These are phyloP conservation scores for Tylopilus sp. DNA, from an alignment of 768 basidiomycete genomes.

Conservation along the genomic window DNA sequence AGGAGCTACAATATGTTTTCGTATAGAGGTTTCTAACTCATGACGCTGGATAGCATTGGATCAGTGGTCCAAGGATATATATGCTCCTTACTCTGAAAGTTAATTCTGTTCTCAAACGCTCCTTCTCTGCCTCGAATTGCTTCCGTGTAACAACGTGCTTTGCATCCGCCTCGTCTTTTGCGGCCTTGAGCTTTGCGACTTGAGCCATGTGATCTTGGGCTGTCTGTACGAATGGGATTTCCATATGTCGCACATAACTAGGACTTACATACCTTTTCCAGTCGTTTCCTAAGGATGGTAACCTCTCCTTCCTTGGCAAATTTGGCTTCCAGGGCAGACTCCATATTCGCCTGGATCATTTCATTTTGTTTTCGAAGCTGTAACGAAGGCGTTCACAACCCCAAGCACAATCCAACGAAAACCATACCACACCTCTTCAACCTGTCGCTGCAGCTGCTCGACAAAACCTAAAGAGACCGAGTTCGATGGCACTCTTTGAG, in stretches of 20 bases:
- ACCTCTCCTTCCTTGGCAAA: constrained; percentile 71
- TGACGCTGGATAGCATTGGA: constrained; percentile 49
- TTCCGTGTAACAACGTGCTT: constrained; percentile 54
- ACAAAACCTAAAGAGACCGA: constrained; percentile 1
- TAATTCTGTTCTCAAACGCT: constrained; percentile 64
- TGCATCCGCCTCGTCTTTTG: constrained; percentile 59
- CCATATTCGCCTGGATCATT: constrained; percentile 41
- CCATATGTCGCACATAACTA: background rate
- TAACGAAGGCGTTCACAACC: constrained; percentile 5
- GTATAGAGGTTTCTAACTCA: constrained; percentile 55
- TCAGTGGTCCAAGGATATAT: constrained; percentile 11
- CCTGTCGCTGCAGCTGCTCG: constrained; percentile 30
- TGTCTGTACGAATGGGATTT: constrained; percentile 35
- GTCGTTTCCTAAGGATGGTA: constrained; percentile 56
- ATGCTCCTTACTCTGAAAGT: constrained; percentile 56
- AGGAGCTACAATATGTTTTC: constrained; percentile 46
- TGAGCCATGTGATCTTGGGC: constrained; percentile 57
- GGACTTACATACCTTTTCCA: constrained; percentile 52
- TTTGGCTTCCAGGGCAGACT: constrained; percentile 47
- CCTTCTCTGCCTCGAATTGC: constrained; percentile 64
- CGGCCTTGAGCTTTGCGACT: constrained; percentile 50
- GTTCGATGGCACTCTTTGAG: constrained; percentile 8
- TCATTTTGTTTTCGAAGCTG: constrained; percentile 53
- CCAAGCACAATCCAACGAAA: constrained; percentile 5
- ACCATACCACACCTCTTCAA: constrained; percentile 45